Evolutionary conservation across 2,329 filamentous ascomycete genomes (phyloP).

Genomic region (Fusarium citri): DNA sequence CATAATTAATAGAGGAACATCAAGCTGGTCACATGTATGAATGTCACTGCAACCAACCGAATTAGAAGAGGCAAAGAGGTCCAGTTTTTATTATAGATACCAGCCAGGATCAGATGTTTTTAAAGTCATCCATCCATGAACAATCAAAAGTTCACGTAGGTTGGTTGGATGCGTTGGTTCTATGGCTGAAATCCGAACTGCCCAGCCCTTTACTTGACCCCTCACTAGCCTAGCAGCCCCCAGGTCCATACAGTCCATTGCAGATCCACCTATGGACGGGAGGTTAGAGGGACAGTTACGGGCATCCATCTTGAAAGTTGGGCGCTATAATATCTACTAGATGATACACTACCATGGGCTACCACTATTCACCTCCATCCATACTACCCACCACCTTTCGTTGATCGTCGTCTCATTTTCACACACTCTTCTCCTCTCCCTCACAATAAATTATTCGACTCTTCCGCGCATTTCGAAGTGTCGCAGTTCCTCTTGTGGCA

Average conservation of each 20-base stretch:
- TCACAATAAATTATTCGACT: background rate
- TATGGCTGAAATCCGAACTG: background rate
- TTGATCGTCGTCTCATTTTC: slow-evolving; percentile 28
- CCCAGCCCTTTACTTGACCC: background rate
- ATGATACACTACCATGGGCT: background rate
- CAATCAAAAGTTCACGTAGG: background rate
- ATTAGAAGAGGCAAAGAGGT: background rate
- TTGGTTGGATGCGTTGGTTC: background rate
- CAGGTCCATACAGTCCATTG: background rate
- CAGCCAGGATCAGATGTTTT: background rate
- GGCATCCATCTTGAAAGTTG: background rate
- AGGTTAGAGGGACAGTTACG: background rate
- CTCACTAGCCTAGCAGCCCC: background rate
- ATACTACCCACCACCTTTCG: slow-evolving; percentile 10
- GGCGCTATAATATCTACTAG: background rate
- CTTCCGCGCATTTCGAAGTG: background rate
- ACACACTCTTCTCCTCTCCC: background rate
- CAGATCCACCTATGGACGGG: background rate
- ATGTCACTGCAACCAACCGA: background rate
- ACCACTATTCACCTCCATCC: background rate
- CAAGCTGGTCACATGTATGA: background rate
- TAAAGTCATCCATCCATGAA: background rate
- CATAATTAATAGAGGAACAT: too few species aligned
- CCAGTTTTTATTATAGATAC: background rate
- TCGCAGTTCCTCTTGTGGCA: background rate